Percentiles rank a stretch among this genome's conserved stretches.
Conservation (phyloP, 1,284 basidiomycete genomes). For the Hemileia vastatrix region DNA sequence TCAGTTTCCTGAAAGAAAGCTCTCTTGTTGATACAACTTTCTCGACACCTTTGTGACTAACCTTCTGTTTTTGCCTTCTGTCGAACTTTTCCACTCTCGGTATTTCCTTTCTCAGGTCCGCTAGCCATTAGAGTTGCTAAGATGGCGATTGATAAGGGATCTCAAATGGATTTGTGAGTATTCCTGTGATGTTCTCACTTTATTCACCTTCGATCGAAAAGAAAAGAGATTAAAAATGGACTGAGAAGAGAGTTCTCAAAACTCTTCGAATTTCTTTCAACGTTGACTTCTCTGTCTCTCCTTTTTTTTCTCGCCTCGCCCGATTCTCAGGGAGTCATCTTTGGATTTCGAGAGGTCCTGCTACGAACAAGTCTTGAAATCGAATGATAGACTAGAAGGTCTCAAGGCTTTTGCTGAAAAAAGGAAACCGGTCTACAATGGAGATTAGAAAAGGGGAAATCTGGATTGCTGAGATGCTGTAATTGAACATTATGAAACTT, state of each 20-base stretch:
- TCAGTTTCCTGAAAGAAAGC: no score
- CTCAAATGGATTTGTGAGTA: conserved; percentile 60
- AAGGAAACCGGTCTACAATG: conserved; percentile 67
- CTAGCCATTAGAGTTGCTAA: conserved; percentile 81
- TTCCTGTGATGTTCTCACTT: background rate
- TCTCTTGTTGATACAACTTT: no score
- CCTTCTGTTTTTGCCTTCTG: background rate
- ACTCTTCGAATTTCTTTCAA: no score
- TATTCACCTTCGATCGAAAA: no score
- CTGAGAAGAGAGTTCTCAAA: no score
- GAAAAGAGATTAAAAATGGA: no score
- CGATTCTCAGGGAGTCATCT: conserved; percentile 48
- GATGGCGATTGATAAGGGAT: conserved; percentile 69
- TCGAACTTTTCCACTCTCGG: no score
- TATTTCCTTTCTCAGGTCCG: conserved; percentile 58
- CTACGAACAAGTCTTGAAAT: conserved; percentile 71
- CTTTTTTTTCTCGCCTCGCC: background rate
- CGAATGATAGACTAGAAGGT: conserved; percentile 72
- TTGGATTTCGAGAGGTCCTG: conserved; percentile 78
- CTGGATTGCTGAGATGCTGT: background rate
- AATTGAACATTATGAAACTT: background rate
- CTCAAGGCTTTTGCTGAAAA: conserved; percentile 82
- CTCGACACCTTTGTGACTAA: background rate
- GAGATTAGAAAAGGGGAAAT: conserved; percentile 51
- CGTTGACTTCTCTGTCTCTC: background rate